A percentile compares a stretch with the other conserved stretches of the same genome.
Conservation (phyloP, 495 filamentous ascomycete species). For the Xylaria grammica region DNA sequence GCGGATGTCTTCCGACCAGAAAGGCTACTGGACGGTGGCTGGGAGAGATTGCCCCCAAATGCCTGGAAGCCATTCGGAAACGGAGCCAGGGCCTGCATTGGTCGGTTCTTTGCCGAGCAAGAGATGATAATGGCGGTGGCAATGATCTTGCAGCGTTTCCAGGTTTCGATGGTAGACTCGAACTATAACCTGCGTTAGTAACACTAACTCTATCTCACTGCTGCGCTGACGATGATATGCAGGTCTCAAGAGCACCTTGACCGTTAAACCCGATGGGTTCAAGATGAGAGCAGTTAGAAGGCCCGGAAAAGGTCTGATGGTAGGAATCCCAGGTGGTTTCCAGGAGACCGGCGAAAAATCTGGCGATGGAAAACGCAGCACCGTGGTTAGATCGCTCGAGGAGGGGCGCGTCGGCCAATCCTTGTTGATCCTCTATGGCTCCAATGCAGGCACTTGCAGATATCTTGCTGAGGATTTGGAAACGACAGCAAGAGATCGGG, state of each 20-base stretch:
- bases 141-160: constrained; percentile 58
- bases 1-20: constrained; percentile 48
- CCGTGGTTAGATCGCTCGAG: not conserved
- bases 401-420: constrained; percentile 10
- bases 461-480: constrained; percentile 64
- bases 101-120: constrained; percentile 60
- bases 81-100: constrained; percentile 43
- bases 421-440: constrained; percentile 69
- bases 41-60: constrained; percentile 50
- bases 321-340: constrained; percentile 9
- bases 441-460: constrained; percentile 73
- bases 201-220: constrained; percentile 49
- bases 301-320: constrained; percentile 55
- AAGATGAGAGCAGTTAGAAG: constrained; percentile 58
- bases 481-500: constrained; percentile 56
- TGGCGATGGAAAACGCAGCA: not conserved
- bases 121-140: constrained; percentile 52
- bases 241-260: constrained; percentile 63
- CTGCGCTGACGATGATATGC: not conserved
- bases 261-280: constrained; percentile 71
- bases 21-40: constrained; percentile 58
- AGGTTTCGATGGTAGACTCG: constrained; percentile 54
- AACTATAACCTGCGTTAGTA: constrained; percentile 60
- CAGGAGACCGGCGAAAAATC: constrained; percentile 32
- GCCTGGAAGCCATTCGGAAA: constrained; percentile 64